A percentile compares a stretch with the other conserved stretches of the same genome.
Evolutionary conservation across 805 yeast genomes (phyloP).

Genomic region (Hemisphaericaspora nanyangensis): DNA sequence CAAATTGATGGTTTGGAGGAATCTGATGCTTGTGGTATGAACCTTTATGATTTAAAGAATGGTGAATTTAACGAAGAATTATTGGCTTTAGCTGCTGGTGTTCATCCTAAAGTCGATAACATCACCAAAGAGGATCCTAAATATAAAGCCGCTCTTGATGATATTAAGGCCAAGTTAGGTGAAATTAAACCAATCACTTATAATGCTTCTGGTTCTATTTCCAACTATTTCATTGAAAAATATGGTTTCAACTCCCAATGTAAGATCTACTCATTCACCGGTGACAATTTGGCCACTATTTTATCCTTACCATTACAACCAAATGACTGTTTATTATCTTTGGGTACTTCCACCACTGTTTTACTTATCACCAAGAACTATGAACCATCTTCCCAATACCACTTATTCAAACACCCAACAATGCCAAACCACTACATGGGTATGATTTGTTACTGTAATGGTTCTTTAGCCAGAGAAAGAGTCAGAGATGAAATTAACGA

Average conservation of each 20-base stretch:
- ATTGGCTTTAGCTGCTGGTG: conserved; percentile 52
- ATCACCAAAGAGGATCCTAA: conserved; percentile 15
- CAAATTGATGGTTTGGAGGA: conserved; percentile 63
- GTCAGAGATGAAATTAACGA: conserved; percentile 61
- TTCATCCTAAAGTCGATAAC: conserved; percentile 41
- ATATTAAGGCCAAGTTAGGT: conserved; percentile 52
- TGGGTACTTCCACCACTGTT: conserved; percentile 93
- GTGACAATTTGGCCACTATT: conserved; percentile 88
- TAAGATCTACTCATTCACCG: conserved; percentile 72
- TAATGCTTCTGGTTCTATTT: conserved; percentile 47
- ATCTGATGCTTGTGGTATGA: conserved; percentile 93
- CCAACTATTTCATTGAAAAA: conserved; percentile 56
- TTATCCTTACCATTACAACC: conserved; percentile 73
- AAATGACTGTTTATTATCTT: conserved; percentile 73
- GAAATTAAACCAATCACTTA: conserved; percentile 48
- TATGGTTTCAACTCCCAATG: conserved; percentile 63
- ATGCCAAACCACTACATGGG: conserved; percentile 79
- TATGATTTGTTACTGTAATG: conserved; percentile 92
- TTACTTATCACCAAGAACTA: conserved; percentile 75
- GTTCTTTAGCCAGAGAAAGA: conserved; percentile 79
- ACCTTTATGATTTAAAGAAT: conserved; percentile 67
- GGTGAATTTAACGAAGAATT: conserved; percentile 55
- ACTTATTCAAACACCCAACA: conserved; percentile 83
- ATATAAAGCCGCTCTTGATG: conserved; percentile 28
- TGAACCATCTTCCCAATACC: conserved; percentile 77